Evolutionary conservation across 2,329 filamentous ascomycete species (phyloP), one percentile per base, ranked within the genome.

Genomic region (Penicillium decumbens): DNA sequence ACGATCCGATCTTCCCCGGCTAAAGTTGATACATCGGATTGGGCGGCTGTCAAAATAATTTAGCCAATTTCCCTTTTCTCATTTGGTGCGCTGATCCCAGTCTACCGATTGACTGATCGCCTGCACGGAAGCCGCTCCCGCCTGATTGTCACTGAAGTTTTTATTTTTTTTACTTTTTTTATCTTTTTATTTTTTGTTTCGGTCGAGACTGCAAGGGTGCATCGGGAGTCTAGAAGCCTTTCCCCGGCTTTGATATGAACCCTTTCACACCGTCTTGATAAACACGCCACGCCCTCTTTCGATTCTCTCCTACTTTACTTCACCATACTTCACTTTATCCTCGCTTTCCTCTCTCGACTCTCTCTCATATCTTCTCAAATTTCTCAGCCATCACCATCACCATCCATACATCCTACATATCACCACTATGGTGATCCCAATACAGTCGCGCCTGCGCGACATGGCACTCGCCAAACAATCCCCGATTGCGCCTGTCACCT

Each of bases 141-240:
- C 48, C 35, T 20, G 37, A 50, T 41, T 37, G 33, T 47, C 20
- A 27, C 15, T 40, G 30, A 33, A 40, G 12, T 29, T 45, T 37
- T 41, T 32, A 25, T 48, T 30, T 51, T 44, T 29, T 27, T 41
- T 30, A 48, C n/a, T n/a, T 28, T 40, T 35, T 33, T 45, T 39
- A 39, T 46, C n/a, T n/a, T 18, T 18, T 18, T 18, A 18, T 41
- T 47, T 56, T 57, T 42, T 39, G 48, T 60, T 52, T 60, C 45
- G 56, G 45, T 55, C 44, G 47, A 43, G 38, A 37, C 57, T 61
- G 58, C 57, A 61, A 61, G 59, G 59, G 56, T 60, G 41, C 45
- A 41, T 50, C 51, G 57, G 54, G 47, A 56, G 56, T 59, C 59
- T 61, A 61, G 59, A 61, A 60, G 56, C 50, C 56, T 55, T 52